A percentile compares a stretch with the other conserved stretches of the same genome.
phyloP scores from a whole-genome alignment of 2,329 filamentous ascomycete species.

The Neofusicoccum laricinum region DNA sequence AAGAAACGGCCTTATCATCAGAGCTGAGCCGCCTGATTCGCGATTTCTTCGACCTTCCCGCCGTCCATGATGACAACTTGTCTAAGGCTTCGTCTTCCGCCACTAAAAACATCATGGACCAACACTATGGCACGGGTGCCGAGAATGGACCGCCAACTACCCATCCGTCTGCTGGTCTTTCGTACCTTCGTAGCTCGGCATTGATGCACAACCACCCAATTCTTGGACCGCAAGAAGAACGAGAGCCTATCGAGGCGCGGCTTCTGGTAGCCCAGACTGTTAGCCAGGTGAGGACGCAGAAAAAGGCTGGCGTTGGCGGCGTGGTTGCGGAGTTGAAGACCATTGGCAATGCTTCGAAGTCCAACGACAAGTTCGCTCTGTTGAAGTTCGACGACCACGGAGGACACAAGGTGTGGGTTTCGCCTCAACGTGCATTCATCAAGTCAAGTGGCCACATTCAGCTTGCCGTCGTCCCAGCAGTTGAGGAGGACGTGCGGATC shows the following conservation, averaged over 20 bases:
- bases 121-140: no score
- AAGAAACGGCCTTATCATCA: constrained; percentile 51
- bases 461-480: constrained; percentile 23
- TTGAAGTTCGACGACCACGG: constrained; percentile 46
- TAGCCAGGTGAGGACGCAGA: constrained; percentile 23
- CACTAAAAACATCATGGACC: neutral
- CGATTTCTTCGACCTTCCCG: constrained; percentile 56
- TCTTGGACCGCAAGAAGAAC: constrained; percentile 56
- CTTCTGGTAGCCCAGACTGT: constrained; percentile 41
- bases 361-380: constrained; percentile 37
- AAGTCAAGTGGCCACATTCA: constrained; percentile 44
- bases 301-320: constrained; percentile 44
- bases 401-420: constrained; percentile 53
- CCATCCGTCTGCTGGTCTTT: constrained; percentile 63
- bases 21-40: constrained; percentile 52
- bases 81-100: neutral
- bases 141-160: constrained; percentile 47
- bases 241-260: constrained; percentile 55
- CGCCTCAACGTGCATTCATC: constrained; percentile 45
- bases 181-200: constrained; percentile 56
- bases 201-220: constrained; percentile 59
- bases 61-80: constrained; percentile 19
- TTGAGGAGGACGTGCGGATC: constrained; percentile 8
- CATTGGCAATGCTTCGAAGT: constrained; percentile 22
- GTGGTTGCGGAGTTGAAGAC: constrained; percentile 39